These are phyloP conservation scores for Suillus sp. DNA, from an alignment of 768 basidiomycete genomes.

Conservation along the genomic window DNA sequence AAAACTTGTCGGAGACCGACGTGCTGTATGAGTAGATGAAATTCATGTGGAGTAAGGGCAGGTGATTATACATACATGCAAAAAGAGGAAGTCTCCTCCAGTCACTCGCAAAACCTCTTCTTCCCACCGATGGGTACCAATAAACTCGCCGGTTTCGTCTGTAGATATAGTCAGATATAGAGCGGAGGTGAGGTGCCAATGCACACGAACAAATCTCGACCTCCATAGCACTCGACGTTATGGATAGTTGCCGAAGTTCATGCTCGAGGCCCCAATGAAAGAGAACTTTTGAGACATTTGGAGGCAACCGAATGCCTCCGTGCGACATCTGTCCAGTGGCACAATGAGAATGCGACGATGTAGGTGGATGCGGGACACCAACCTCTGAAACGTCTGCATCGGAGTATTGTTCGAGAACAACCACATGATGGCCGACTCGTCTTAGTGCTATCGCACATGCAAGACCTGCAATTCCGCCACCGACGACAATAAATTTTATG, in stretches of 20 bases:
- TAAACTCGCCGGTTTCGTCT: constrained; percentile 47
- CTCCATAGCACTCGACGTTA: constrained; percentile 24
- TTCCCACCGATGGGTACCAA: constrained; percentile 50
- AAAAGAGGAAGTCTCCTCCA: constrained; percentile 50
- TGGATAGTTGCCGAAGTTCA: constrained; percentile 38
- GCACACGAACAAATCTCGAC: constrained; percentile 31
- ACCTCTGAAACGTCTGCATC: constrained; percentile 42
- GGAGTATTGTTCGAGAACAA: constrained; percentile 52
- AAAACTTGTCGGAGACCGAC: constrained; percentile 52
- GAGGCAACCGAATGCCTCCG: constrained; percentile 52
- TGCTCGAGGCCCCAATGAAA: constrained; percentile 57
- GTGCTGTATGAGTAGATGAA: constrained; percentile 40
- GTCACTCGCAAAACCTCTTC: constrained; percentile 49
- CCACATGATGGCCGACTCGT: constrained; percentile 61
- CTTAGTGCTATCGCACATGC: constrained; percentile 56
- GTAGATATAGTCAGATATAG: constrained; percentile 19
- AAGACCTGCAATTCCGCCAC: constrained; percentile 57
- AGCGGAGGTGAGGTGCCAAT: not conserved
- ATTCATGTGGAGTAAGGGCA: constrained; percentile 5
- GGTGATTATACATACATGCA: constrained; percentile 40
- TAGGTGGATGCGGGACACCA: constrained; percentile 10
- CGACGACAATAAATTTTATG: constrained; percentile 48
- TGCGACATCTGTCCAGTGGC: constrained; percentile 29
- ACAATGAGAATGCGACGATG: constrained; percentile 1
- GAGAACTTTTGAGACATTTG: constrained; percentile 59